Conservation (phyloP, 768 basidiomycete genomes). For the Suillus paluster region DNA sequence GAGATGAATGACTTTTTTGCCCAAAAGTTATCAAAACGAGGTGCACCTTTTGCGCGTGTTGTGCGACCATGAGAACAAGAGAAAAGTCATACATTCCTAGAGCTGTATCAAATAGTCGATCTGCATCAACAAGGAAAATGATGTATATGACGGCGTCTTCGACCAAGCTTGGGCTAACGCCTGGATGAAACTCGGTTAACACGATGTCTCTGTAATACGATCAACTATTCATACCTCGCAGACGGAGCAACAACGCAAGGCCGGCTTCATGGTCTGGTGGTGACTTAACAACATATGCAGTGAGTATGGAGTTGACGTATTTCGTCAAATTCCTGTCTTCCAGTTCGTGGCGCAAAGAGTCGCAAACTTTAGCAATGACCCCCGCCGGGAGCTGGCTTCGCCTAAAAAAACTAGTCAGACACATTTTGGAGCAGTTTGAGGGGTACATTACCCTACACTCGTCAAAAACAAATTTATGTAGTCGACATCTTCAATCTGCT, state of each 20-base stretch:
- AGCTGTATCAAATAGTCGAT: constrained; percentile 90
- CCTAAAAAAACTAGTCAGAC: constrained; percentile 40
- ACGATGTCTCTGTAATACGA: neutral
- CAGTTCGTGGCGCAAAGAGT: constrained; percentile 72
- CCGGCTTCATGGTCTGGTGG: constrained; percentile 92
- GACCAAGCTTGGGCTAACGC: constrained; percentile 69
- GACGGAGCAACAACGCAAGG: constrained; percentile 68
- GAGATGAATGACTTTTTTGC: too few relatives aligned
- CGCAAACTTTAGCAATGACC: constrained; percentile 72
- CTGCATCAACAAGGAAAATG: constrained; percentile 95
- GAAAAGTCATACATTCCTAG: constrained; percentile 99
- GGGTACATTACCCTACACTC: constrained; percentile 66
- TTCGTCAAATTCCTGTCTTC: constrained; percentile 72
- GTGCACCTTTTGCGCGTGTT: constrained; percentile 91
- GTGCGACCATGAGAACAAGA: constrained; percentile 93
- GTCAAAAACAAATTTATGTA: constrained; percentile 92
- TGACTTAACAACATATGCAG: constrained; percentile 89
- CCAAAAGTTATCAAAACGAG: constrained; percentile 7
- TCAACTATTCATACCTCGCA: constrained; percentile 63
- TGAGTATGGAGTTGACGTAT: constrained; percentile 91
- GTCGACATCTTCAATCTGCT: constrained; percentile 89
- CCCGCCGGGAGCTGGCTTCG: constrained; percentile 62
- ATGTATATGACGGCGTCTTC: constrained; percentile 99
- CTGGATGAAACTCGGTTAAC: constrained; percentile 9
- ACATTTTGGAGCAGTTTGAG: constrained; percentile 4